A percentile compares a stretch with the other conserved stretches of the same genome.
Evolutionary conservation across 768 basidiomycete genomes (phyloP).

Genomic region (Russula earlei): DNA sequence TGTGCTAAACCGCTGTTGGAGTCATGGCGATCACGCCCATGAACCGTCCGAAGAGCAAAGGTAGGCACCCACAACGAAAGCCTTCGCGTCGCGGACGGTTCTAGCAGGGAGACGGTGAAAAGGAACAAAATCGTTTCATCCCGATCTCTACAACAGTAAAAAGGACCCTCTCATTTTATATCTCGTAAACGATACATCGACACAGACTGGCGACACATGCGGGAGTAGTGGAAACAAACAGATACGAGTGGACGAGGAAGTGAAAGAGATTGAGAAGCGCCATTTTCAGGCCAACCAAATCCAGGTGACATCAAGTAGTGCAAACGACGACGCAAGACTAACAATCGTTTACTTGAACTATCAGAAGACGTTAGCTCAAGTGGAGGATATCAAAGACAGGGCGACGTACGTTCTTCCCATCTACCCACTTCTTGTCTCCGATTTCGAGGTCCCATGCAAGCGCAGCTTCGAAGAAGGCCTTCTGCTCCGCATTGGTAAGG

Average conservation of each 20-base stretch:
- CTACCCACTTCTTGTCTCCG: constrained; percentile 83
- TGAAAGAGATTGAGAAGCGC: background rate
- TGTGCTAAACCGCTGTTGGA: no score
- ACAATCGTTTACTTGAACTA: constrained; percentile 27
- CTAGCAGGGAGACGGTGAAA: background rate
- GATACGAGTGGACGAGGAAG: background rate
- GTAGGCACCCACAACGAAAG: no score
- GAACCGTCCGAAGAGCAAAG: no score
- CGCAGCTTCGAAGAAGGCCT: constrained; percentile 85
- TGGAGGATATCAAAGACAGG: background rate
- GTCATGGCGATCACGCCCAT: no score
- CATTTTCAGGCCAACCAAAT: constrained; percentile 3
- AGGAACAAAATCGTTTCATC: background rate
- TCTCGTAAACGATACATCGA: constrained; percentile 8
- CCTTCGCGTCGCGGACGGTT: no score
- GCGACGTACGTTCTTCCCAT: constrained; percentile 76
- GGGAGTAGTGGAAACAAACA: background rate
- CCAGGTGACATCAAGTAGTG: background rate
- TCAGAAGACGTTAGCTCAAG: background rate
- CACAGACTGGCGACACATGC: no score
- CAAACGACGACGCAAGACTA: background rate
- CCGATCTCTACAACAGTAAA: background rate
- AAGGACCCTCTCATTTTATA: background rate
- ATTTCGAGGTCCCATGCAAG: constrained; percentile 91
- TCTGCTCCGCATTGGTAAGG: constrained; percentile 60